Conservation (phyloP, 306 rosid species). For the Adenanthera pavonina region DNA sequence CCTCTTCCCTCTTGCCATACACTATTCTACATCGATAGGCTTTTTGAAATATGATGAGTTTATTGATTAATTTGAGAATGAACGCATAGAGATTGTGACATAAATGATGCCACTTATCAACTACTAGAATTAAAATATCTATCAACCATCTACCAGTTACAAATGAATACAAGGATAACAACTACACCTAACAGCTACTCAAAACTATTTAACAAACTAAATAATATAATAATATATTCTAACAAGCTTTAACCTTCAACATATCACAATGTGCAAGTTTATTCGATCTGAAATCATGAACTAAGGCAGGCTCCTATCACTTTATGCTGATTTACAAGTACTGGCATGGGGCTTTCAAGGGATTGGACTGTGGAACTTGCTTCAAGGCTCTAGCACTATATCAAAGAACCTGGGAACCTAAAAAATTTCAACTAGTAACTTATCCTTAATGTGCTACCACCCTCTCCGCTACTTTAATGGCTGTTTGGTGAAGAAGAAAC, state of each 20-base stretch:
- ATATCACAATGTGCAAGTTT: background rate
- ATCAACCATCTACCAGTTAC: no score
- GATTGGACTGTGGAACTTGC: background rate
- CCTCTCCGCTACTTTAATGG: background rate
- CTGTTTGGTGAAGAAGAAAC: background rate
- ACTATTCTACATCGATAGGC: background rate
- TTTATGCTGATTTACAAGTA: constrained; percentile 7
- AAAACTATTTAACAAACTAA: no score
- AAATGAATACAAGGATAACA: no score
- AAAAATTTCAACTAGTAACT: background rate
- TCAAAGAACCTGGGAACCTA: background rate
- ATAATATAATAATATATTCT: no score
- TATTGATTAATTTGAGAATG: no score
- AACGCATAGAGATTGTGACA: no score
- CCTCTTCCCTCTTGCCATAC: background rate
- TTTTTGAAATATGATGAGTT: background rate
- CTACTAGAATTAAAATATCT: no score
- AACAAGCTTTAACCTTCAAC: background rate
- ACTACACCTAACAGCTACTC: no score
- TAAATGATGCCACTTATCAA: no score
- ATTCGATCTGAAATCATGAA: background rate
- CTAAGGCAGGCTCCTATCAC: background rate
- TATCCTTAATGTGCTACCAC: background rate
- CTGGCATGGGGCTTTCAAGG: background rate
- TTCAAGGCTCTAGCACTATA: background rate